Base-by-base conservation (phyloP, 148 eudicot species). In the Chenopodium suecicum region DNA sequence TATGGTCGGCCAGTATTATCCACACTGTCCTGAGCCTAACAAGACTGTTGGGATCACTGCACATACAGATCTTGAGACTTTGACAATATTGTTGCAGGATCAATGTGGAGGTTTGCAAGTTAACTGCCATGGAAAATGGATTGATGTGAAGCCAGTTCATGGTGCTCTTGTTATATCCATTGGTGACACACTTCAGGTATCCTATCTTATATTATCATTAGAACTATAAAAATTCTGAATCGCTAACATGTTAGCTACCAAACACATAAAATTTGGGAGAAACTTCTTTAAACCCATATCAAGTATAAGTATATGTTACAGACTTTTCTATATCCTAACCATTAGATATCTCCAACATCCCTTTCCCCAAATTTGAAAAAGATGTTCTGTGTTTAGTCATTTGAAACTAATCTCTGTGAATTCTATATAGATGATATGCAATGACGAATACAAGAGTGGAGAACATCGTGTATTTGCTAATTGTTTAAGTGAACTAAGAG, bases 381-480 rank as follows among this genome's bases (percentile, higher is more conserved):
- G 0, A 56, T 56, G 34, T 1, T 12, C 71, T 12, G 23, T 64
- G 46, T 65, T 46, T 25, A 34, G 41, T 63, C 25, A 46, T 65
- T 27, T 25, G 14, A 46, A 23, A 19, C 72, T 63, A 14, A 64
- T 25, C 60, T 31, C 32, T 34, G 11, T 46, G 37, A 2, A 27
- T 27, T 74, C 16, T 46, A 31, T 66, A 25, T 83, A 92, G 94
- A 92, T 92, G 29, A 75, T 91, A 60, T 92, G 94, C 0, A 92
- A 92, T 74, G 91, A 86, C 32, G 85, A 81, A 47, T 92, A 89
- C 88, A 87, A 69, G 73, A 92, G 94, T 41, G 94, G 80, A 64
- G 92, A 88, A 81, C 97, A 92, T 76, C 88, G 94, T 9, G 94
- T 92, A 23, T 58, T 87, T 76, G 92, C 92, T 20, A 91, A 91